Conservation (phyloP, 2,329 filamentous ascomycete genomes). For the Taxawa tesnikishii region DNA sequence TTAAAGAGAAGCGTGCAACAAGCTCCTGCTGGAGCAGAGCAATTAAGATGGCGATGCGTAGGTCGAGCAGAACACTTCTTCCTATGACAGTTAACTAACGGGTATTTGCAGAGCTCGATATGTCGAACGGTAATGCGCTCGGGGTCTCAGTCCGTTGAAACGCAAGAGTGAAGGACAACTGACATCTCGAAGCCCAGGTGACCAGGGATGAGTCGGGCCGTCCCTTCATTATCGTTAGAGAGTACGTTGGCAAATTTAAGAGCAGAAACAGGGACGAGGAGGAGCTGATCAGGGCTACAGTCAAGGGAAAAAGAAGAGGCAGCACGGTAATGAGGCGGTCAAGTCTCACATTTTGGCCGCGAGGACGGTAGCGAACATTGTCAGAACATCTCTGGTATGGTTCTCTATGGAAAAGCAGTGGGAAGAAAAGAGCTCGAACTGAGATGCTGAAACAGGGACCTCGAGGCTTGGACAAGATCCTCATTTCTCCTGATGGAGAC, state of each 20-base stretch:
- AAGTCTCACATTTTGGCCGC: constrained; percentile 97
- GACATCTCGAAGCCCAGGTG: constrained; percentile 52
- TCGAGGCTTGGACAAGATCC: constrained; percentile 94
- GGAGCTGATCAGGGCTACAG: constrained; percentile 34
- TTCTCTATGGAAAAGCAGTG: constrained; percentile 1
- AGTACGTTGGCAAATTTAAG: constrained; percentile 49
- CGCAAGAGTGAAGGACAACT: too few relatives aligned
- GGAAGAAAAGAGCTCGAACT: constrained; percentile 6
- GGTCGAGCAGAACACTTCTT: constrained; percentile 19
- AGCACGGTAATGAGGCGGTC: constrained; percentile 92
- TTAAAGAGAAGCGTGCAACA: neutral
- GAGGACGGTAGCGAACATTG: constrained; percentile 88
- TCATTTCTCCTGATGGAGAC: constrained; percentile 96
- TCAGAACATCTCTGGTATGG: constrained; percentile 78
- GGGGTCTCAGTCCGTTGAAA: too few relatives aligned
- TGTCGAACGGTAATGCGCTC: constrained; percentile 78
- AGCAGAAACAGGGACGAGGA: neutral
- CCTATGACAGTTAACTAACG: constrained; percentile 16
- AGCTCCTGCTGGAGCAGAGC: constrained; percentile 7
- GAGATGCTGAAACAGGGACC: constrained; percentile 47
- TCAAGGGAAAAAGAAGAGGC: constrained; percentile 94
- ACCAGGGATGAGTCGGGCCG: constrained; percentile 96
- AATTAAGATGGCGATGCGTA: constrained; percentile 48
- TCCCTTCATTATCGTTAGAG: constrained; percentile 95
- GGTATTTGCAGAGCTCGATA: constrained; percentile 54